Conservation (phyloP, 1,139 yeast species). For the Kodamaea suecica region DNA sequence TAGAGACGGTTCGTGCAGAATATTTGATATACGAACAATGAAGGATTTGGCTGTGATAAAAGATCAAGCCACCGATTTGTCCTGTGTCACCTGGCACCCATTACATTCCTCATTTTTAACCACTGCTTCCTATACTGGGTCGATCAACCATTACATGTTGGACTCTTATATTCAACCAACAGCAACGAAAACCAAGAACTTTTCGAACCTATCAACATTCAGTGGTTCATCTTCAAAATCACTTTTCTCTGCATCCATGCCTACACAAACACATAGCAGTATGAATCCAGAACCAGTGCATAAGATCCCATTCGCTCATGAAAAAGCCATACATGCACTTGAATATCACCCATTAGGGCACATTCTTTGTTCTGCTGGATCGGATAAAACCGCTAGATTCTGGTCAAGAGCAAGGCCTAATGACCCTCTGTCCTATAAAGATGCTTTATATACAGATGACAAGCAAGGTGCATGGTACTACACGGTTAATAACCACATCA, state of each 20-base stretch:
- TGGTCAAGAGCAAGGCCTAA: constrained; percentile 94
- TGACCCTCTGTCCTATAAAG: constrained; percentile 80
- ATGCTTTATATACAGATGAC: constrained; percentile 72
- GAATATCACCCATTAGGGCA: constrained; percentile 96
- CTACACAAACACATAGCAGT: constrained; percentile 6
- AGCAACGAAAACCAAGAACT: constrained; percentile 19
- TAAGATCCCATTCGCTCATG: constrained; percentile 87
- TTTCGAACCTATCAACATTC: constrained; percentile 18
- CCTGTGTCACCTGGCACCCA: constrained; percentile 92
- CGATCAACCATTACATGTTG: constrained; percentile 72
- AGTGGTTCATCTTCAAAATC: constrained; percentile 16
- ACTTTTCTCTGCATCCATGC: constrained; percentile 12
- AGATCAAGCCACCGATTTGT: constrained; percentile 81
- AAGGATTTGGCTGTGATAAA: constrained; percentile 69
- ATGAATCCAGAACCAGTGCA: constrained; percentile 50
- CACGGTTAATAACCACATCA: constrained; percentile 62
- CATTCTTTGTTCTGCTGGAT: constrained; percentile 85
- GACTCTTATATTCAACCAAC: constrained; percentile 46
- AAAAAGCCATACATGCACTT: constrained; percentile 83
- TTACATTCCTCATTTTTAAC: constrained; percentile 75
- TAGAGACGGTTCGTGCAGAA: constrained; percentile 81
- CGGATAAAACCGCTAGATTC: constrained; percentile 89
- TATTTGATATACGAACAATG: constrained; percentile 85
- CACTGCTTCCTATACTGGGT: constrained; percentile 88
- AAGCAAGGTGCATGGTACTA: constrained; percentile 74